Percentiles rank a stretch among this genome's conserved stretches.
Conservation (phyloP, 306 rosid genomes). For the Cicer bijugum region DNA sequence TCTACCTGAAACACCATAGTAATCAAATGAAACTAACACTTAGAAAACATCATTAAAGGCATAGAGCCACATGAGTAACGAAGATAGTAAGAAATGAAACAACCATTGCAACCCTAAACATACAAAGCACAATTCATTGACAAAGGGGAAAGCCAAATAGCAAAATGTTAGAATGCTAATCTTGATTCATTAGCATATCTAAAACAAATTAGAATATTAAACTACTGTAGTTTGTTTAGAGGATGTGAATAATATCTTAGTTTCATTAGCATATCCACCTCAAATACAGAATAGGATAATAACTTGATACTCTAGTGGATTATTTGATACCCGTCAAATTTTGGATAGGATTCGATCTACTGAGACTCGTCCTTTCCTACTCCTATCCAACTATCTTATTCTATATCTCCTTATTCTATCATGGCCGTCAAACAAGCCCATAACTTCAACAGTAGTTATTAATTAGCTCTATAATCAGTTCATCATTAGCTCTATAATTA, state of each 20-base stretch:
- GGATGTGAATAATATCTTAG: not conserved
- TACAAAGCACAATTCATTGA: conserved; percentile 22
- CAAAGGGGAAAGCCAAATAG: conserved; percentile 28
- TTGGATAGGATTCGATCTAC: not conserved
- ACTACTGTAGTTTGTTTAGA: conserved; percentile 4
- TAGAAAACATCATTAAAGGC: conserved; percentile 34
- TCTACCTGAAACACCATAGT: conserved; percentile 68
- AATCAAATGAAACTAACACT: conserved; percentile 23
- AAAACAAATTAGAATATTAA: conserved; percentile 16
- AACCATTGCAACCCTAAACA: conserved; percentile 20
- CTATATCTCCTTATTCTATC: not conserved
- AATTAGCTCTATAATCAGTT: conserved; percentile 14
- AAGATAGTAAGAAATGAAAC: conserved; percentile 28
- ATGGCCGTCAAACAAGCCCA: not conserved
- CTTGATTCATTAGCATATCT: conserved; percentile 28
- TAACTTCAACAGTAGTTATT: conserved; percentile 25
- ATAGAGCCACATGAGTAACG: conserved; percentile 14
- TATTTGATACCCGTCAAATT: not conserved
- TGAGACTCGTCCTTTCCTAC: not conserved
- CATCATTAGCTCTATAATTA: not conserved
- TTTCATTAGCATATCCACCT: conserved; percentile 22
- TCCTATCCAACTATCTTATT: not conserved
- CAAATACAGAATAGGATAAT: not conserved
- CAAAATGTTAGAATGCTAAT: conserved; percentile 15
- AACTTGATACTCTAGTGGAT: not conserved